A percentile compares a stretch with the other conserved stretches of the same genome.
Conservation (phyloP, 768 basidiomycete genomes). For the Sistotremastrum niveocremeum region DNA sequence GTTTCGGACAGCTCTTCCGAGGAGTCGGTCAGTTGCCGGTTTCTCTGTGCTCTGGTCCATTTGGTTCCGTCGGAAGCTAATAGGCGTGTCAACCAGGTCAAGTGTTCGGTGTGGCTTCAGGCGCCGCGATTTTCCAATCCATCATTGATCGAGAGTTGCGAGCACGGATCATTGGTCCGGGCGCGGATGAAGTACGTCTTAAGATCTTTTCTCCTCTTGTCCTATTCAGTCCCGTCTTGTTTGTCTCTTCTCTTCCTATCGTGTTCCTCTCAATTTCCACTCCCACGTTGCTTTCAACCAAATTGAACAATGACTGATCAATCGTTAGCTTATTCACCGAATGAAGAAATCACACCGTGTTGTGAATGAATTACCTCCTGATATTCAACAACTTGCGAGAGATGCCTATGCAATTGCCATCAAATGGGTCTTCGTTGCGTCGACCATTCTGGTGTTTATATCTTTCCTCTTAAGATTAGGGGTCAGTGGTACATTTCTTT, state of each 20-base stretch:
- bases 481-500: conserved; percentile 22
- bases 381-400: conserved; percentile 37
- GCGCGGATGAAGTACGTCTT: conserved; percentile 37
- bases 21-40: conserved; percentile 27
- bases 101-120: conserved; percentile 56
- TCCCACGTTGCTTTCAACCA: conserved; percentile 18
- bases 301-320: conserved; percentile 37
- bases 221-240: too few species aligned
- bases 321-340: too few species aligned
- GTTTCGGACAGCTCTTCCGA: conserved; percentile 53
- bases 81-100: conserved; percentile 23
- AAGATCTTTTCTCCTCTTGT: not conserved
- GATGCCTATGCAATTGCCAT: conserved; percentile 51
- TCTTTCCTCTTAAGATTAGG: conserved; percentile 49
- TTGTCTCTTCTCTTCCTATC: not conserved
- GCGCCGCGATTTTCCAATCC: conserved; percentile 56
- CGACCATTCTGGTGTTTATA: conserved; percentile 32
- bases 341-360: conserved; percentile 30
- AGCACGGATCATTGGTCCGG: conserved; percentile 34
- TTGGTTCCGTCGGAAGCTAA: too few species aligned
- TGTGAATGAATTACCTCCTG: conserved; percentile 29
- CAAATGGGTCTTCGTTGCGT: conserved; percentile 48
- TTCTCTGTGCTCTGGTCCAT: too few species aligned
- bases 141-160: conserved; percentile 39
- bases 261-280: not conserved